A percentile compares a stretch with the other conserved stretches of the same genome.
Conservation (phyloP, 495 filamentous ascomycete genomes). For the Thermothielavioides terrestris region DNA sequence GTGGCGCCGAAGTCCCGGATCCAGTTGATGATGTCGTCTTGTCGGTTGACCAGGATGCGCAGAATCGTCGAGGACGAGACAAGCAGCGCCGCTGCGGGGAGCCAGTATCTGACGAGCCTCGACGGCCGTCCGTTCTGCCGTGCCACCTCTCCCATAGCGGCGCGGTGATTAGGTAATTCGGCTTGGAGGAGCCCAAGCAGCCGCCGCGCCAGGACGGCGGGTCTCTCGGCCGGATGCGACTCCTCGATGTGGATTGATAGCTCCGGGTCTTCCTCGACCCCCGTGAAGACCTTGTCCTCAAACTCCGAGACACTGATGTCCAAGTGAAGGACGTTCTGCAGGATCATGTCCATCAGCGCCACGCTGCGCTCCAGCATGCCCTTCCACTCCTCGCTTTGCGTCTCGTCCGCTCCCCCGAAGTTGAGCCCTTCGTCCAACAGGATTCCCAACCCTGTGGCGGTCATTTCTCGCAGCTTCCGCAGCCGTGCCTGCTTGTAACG, state of each 20-base stretch:
- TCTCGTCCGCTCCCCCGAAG: constrained; percentile 43
- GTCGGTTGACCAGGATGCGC: constrained; percentile 60
- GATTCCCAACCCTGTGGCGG: constrained; percentile 78
- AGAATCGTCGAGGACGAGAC: constrained; percentile 74
- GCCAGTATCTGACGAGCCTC: constrained; percentile 75
- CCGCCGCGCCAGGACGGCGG: constrained; percentile 54
- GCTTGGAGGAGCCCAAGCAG: constrained; percentile 60
- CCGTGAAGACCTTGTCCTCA: constrained; percentile 60
- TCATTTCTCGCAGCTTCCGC: constrained; percentile 59
- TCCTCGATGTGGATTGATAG: constrained; percentile 37
- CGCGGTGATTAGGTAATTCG: constrained; percentile 47
- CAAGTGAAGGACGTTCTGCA: constrained; percentile 48
- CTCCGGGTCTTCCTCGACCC: constrained; percentile 52
- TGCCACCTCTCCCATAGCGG: constrained; percentile 40
- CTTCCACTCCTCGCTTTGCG: constrained; percentile 55
- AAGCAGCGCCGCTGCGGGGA: constrained; percentile 57
- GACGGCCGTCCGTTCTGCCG: constrained; percentile 64
- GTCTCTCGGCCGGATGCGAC: constrained; percentile 28
- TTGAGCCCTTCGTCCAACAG: constrained; percentile 73
- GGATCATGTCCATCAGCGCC: constrained; percentile 69
- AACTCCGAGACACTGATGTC: constrained; percentile 57
- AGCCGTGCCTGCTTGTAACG: constrained; percentile 59
- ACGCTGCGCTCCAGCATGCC: constrained; percentile 61
- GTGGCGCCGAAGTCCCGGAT: constrained; percentile 66
- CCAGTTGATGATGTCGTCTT: constrained; percentile 68